Evolutionary conservation across 108 stramenopile genomes (phyloP), one percentile per base, ranked within the genome.

Genomic region (Pseudonitzschia delicatissima): DNA sequence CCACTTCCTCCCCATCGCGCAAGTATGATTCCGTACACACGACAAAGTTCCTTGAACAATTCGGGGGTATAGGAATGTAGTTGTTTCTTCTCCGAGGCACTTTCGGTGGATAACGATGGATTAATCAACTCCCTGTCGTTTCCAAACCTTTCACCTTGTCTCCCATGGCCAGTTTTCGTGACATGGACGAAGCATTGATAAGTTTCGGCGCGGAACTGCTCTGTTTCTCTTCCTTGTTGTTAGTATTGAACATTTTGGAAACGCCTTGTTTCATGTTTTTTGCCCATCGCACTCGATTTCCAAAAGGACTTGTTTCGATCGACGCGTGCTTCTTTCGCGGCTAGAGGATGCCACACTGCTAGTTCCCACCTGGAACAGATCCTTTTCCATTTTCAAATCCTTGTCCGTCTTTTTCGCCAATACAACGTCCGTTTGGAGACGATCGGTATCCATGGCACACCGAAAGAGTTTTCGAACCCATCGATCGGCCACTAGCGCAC

Each of bases 1-100:
- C 88, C 92, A 23, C 74, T 62, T 23, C 93, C 93, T 26, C 93
- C 93, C 93, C 93, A 94, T 62, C 90, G 77, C 9, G 90, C 85
- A 35, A 94, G 53, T 9, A 94, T 77, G n/a, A 87, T 86, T 25
- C 81, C 83, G 65, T 84, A 88, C 3, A 80, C 51, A 50, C 80
- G 64, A 36, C 82, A 77, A 12, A 81, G 57, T 4, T 57, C 51
- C 58, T 77, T 62, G 1, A 77, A 66, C 21, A 82, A 59, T 45
- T 65, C 62, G 0, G 60, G 57, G 12, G 61, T 58, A 40, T 80
- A 71, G 15, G 32, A 55, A 18, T 5, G 13, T 17, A 11, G 53
- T 33, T 33, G 28, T 17, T 15, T 27, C 28, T 15, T 33, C 55
- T 45, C 31, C 34, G 42, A 29, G 2, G 44, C 15, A 13, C 25